phyloP scores from a whole-genome alignment of 345 rosid species.

The Salix purpurea region DNA sequence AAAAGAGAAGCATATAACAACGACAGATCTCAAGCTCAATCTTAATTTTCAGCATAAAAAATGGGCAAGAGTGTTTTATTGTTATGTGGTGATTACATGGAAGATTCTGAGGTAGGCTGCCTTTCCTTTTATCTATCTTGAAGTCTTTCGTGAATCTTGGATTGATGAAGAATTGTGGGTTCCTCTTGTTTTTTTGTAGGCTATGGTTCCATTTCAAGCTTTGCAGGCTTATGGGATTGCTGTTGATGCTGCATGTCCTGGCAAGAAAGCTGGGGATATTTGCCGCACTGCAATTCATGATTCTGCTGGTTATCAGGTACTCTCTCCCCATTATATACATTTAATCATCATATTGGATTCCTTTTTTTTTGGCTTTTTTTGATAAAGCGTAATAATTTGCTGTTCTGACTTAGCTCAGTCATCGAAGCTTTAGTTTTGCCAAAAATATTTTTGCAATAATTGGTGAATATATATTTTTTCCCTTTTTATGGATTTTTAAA shows the following conservation, averaged over 20 bases:
- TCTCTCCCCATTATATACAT: not conserved
- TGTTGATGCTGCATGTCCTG: constrained; percentile 75
- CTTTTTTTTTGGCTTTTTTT: no score
- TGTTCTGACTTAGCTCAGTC: no score
- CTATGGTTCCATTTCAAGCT: constrained; percentile 92
- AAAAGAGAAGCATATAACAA: no score
- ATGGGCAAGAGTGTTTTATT: constrained; percentile 40
- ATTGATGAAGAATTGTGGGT: not conserved
- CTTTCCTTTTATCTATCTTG: not conserved
- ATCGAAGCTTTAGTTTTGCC: no score
- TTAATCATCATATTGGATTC: no score
- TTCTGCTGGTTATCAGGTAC: constrained; percentile 61
- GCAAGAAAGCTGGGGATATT: constrained; percentile 71
- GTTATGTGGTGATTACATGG: constrained; percentile 75
- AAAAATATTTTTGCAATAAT: no score
- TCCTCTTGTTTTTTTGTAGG: constrained; percentile 34
- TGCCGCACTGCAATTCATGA: constrained; percentile 75
- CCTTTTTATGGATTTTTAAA: no score
- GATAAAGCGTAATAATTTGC: no score
- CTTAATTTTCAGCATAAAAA: no score
- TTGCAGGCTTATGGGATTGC: constrained; percentile 63
- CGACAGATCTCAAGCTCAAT: no score
- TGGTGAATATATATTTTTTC: no score
- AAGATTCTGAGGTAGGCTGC: constrained; percentile 57
- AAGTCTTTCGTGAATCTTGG: no score